Percentiles rank a stretch among this genome's conserved stretches.
Evolutionary conservation across 1,284 basidiomycete genomes (phyloP).

Genomic region (Malassezia caprae): DNA sequence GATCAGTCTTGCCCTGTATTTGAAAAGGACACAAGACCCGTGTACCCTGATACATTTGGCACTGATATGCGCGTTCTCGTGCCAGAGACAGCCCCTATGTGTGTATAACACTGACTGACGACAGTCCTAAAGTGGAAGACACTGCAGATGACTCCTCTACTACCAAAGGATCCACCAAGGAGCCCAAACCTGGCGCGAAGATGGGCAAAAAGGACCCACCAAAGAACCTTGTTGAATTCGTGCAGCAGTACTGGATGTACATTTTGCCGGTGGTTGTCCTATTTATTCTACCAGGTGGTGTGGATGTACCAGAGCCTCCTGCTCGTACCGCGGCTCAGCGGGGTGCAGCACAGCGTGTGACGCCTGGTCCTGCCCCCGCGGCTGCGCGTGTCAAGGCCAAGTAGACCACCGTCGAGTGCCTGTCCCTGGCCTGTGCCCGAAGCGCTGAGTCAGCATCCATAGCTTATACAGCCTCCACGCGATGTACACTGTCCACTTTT

Average conservation of each 20-base stretch:
- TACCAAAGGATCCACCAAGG: neutral
- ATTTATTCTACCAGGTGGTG: conserved; percentile 23
- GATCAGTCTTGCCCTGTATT: conserved; percentile 3
- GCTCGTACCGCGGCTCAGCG: too few species aligned
- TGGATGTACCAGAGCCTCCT: conserved; percentile 15
- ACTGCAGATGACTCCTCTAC: neutral
- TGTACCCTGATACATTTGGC: neutral
- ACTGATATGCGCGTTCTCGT: neutral
- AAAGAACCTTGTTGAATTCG: conserved; percentile 18
- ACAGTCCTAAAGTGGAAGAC: neutral
- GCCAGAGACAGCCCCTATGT: neutral
- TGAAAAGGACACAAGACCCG: neutral
- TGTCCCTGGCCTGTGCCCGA: neutral
- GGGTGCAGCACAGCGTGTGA: neutral
- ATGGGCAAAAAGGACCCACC: conserved; percentile 22
- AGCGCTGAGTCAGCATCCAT: neutral
- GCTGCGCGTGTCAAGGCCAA: neutral
- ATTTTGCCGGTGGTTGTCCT: conserved; percentile 24
- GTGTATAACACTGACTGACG: neutral
- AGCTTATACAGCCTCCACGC: neutral
- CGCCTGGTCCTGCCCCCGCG: conserved; percentile 4
- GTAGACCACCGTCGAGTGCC: neutral
- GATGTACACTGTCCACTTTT: neutral
- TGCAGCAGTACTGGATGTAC: conserved; percentile 38
- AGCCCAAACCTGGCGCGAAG: neutral